Conservation (phyloP, 2,329 filamentous ascomycete species). For the Arthrobotrys musiformis region DNA sequence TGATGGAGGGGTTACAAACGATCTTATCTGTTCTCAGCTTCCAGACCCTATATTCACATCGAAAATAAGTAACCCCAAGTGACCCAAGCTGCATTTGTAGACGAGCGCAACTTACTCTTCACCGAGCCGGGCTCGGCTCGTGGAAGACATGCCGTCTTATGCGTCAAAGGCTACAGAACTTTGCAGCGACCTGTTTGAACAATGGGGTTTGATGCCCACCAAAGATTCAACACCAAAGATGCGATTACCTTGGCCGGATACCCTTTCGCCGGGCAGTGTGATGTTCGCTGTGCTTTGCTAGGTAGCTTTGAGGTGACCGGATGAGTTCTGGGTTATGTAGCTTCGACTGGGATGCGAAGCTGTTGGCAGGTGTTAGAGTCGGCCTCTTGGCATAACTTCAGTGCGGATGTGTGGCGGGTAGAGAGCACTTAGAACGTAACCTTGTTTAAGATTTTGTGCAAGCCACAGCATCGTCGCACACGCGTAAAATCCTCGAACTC, state of each 20-base stretch:
- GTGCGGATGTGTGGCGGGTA: not conserved
- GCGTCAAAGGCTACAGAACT: not conserved
- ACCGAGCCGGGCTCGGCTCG: constrained; percentile 75
- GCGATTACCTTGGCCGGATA: not conserved
- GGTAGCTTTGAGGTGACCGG: not conserved
- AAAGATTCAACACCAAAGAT: not conserved
- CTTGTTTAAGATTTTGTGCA: not conserved
- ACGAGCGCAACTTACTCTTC: constrained; percentile 73
- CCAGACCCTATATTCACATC: constrained; percentile 57
- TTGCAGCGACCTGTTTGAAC: not conserved
- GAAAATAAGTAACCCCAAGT: not conserved
- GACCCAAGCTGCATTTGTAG: not conserved
- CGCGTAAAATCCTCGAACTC: constrained; percentile 19
- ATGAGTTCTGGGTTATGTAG: constrained; percentile 4
- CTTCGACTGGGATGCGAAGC: not conserved
- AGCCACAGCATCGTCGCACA: constrained; percentile 22
- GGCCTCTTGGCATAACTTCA: not conserved
- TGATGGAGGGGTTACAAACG: constrained; percentile 54
- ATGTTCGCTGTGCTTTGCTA: not conserved
- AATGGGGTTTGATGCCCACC: not conserved
- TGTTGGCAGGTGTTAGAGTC: not conserved
- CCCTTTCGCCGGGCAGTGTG: not conserved
- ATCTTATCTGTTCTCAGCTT: constrained; percentile 60
- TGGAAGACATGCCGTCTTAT: constrained; percentile 67
- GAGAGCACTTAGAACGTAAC: no score